phyloP scores from a whole-genome alignment of 2,329 filamentous ascomycete species.

The Aspergillus tanneri region DNA sequence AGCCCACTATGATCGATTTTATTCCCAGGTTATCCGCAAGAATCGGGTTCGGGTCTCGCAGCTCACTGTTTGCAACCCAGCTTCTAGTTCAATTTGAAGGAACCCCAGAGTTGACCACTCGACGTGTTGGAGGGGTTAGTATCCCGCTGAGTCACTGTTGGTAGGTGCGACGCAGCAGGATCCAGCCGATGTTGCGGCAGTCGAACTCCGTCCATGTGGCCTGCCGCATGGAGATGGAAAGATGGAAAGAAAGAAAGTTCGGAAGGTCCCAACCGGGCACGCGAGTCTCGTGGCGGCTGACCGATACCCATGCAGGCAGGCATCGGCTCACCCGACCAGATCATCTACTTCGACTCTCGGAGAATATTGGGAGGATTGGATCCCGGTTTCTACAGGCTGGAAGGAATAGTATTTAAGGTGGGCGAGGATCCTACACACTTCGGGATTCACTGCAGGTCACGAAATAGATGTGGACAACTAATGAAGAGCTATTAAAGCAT shows the following conservation, averaged over 20 bases:
- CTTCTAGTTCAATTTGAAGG: not conserved
- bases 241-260: not conserved
- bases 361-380: too few species aligned
- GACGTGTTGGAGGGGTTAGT: too few species aligned
- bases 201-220: too few species aligned
- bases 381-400: not conserved
- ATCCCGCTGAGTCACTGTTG: too few species aligned
- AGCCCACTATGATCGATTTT: not conserved
- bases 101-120: not conserved
- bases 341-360: too few species aligned
- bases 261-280: not conserved
- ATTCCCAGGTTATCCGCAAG: slow-evolving; percentile 5
- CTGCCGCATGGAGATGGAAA: not conserved
- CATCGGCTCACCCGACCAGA: slow-evolving; percentile 18
- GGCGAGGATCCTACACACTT: too few species aligned
- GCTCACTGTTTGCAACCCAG: not conserved
- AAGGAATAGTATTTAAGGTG: too few species aligned
- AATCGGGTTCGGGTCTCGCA: not conserved
- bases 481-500: not conserved
- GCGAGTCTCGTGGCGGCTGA: slow-evolving; percentile 3
- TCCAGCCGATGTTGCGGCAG: too few species aligned
- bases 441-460: too few species aligned
- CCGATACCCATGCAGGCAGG: not conserved
- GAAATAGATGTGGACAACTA: not conserved
- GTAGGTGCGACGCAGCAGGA: too few species aligned